Evolutionary conservation across 495 filamentous ascomycete species (phyloP).

Genomic region (Ramalina intermedia): DNA sequence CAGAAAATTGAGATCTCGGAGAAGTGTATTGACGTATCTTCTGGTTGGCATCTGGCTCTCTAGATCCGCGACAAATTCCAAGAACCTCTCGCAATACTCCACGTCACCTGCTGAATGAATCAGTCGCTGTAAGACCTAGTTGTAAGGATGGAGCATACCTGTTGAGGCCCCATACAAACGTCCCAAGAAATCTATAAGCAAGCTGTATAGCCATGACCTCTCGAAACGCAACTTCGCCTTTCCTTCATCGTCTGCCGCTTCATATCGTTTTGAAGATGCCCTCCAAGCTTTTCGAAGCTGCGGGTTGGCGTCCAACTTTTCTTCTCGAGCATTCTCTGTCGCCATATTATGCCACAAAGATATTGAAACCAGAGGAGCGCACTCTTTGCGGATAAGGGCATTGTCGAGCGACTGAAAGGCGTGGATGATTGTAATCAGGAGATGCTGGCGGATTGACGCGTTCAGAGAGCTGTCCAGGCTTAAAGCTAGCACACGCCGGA

Average conservation of each 20-base stretch:
- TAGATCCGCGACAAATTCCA: slow-evolving; percentile 82
- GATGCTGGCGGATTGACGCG: slow-evolving; percentile 54
- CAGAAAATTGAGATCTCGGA: slow-evolving; percentile 84
- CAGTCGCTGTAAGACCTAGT: not conserved
- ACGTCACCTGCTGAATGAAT: slow-evolving; percentile 40
- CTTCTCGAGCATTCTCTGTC: slow-evolving; percentile 51
- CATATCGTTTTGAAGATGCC: slow-evolving; percentile 70
- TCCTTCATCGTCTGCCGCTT: slow-evolving; percentile 64
- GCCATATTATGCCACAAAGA: slow-evolving; percentile 90
- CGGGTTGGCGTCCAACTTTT: slow-evolving; percentile 49
- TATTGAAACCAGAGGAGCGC: slow-evolving; percentile 86
- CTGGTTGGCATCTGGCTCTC: slow-evolving; percentile 88
- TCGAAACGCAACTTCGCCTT: slow-evolving; percentile 80
- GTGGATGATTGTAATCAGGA: slow-evolving; percentile 74
- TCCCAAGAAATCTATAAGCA: slow-evolving; percentile 70
- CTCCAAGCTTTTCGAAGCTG: slow-evolving; percentile 83
- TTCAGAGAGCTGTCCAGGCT: slow-evolving; percentile 66
- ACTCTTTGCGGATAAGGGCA: slow-evolving; percentile 80
- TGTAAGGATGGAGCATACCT: slow-evolving; percentile 10
- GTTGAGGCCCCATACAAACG: slow-evolving; percentile 46
- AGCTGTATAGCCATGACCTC: slow-evolving; percentile 80
- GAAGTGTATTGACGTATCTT: slow-evolving; percentile 79
- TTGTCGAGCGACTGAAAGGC: slow-evolving; percentile 93
- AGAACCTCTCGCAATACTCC: slow-evolving; percentile 78
- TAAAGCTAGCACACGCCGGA: slow-evolving; percentile 81